These are phyloP conservation scores for Picea abies DNA, from an alignment of 83 land plant species.

Conservation along the genomic window DNA sequence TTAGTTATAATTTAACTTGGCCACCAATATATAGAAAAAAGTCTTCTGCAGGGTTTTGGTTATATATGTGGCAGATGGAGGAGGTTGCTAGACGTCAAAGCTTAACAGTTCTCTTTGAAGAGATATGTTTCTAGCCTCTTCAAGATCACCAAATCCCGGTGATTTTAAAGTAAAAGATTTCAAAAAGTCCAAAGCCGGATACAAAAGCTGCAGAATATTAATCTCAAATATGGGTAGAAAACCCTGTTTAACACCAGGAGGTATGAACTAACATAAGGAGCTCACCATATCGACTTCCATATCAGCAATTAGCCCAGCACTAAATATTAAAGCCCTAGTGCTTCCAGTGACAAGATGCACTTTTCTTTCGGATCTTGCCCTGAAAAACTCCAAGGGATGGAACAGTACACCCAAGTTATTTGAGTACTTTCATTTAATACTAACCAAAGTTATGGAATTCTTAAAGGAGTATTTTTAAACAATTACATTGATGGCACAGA, in stretches of 20 bases:
- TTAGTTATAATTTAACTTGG: too few relatives aligned
- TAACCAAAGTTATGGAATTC: neutral
- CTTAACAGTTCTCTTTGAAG: too few relatives aligned
- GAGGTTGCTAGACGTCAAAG: too few relatives aligned
- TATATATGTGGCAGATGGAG: too few relatives aligned
- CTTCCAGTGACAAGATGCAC: neutral
- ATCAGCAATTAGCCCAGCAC: neutral
- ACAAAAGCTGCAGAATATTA: neutral
- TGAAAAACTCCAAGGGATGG: neutral
- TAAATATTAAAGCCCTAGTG: neutral
- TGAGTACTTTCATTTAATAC: neutral
- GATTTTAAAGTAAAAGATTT: neutral
- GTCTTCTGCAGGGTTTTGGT: too few relatives aligned
- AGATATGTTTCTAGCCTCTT: too few relatives aligned
- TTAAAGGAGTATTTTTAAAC: neutral
- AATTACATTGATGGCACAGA: neutral
- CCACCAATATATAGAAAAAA: too few relatives aligned
- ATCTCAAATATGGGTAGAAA: neutral
- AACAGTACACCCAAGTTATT: neutral
- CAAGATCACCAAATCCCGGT: neutral
- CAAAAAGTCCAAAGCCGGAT: neutral
- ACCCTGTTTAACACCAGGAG: slow-evolving; percentile 6
- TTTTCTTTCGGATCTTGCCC: neutral
- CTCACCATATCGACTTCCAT: too few relatives aligned
- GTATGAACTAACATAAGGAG: neutral